Conservation (phyloP, 106 monocot species). For the Acorus calamus region DNA sequence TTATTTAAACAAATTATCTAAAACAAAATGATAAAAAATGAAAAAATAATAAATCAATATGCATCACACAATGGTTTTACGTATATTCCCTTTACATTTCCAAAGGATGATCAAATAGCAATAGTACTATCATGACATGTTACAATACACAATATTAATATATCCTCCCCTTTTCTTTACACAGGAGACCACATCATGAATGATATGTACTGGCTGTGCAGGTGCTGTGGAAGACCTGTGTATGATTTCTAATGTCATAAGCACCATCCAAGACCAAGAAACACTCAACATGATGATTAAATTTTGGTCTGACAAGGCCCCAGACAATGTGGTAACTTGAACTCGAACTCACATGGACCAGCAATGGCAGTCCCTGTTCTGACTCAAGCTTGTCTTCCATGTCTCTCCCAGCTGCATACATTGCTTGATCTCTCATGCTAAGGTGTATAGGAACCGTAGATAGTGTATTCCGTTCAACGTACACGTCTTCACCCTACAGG, state of each 20-base stretch:
- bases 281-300: slow-evolving; percentile 30
- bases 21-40: no score
- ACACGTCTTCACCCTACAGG: slow-evolving; percentile 22
- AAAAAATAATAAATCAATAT: no score
- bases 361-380: slow-evolving; percentile 30
- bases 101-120: no score
- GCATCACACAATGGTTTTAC: no score
- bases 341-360: slow-evolving; percentile 20
- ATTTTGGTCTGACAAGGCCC: slow-evolving; percentile 29
- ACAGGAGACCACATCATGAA: slow-evolving; percentile 1
- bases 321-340: slow-evolving; percentile 34
- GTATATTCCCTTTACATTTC: no score
- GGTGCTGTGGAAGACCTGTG: slow-evolving; percentile 16
- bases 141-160: no score
- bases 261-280: slow-evolving; percentile 19
- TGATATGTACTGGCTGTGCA: slow-evolving; percentile 19
- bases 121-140: no score
- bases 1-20: no score
- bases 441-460: slow-evolving; percentile 12
- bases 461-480: slow-evolving; percentile 18
- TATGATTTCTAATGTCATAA: slow-evolving; percentile 7
- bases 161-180: no score
- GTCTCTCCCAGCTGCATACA: slow-evolving; percentile 67
- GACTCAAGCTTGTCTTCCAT: slow-evolving; percentile 75
- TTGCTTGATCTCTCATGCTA: slow-evolving; percentile 30